These are phyloP conservation scores for Peniophora sp. DNA, from an alignment of 1,284 basidiomycete species.

Conservation along the genomic window DNA sequence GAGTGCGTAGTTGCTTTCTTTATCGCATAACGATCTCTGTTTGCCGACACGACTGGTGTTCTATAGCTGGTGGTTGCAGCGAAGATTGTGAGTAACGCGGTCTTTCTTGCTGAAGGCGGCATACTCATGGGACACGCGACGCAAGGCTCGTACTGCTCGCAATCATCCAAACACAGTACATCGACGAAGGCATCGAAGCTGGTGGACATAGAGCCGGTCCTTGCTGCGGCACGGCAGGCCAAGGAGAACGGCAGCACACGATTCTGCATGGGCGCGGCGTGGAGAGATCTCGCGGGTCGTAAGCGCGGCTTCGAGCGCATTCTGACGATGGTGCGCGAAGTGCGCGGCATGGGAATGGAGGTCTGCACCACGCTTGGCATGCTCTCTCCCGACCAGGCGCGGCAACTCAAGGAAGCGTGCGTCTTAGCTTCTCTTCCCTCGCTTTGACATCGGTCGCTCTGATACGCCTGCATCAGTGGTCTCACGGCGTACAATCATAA, in stretches of 20 bases:
- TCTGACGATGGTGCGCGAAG: conserved; percentile 85
- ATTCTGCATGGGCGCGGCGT: conserved; percentile 99
- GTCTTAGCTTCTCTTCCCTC: conserved; percentile 17
- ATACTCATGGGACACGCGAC: conserved; percentile 3
- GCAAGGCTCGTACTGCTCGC: conserved; percentile 92
- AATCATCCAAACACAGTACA: conserved; percentile 89
- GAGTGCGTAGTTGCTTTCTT: conserved; percentile 47
- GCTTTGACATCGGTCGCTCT: conserved; percentile 4
- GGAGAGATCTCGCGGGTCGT: conserved; percentile 90
- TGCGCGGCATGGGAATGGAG: conserved; percentile 90
- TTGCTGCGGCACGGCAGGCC: conserved; percentile 86
- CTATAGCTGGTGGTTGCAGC: conserved; percentile 82
- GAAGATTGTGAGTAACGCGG: conserved; percentile 75
- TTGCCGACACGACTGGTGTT: conserved; percentile 1
- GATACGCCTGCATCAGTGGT: conserved; percentile 41
- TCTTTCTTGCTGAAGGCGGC: not conserved
- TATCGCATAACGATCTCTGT: not conserved
- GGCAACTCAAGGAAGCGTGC: conserved; percentile 86
- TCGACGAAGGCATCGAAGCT: conserved; percentile 84
- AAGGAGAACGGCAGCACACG: conserved; percentile 95
- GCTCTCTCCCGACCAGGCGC: conserved; percentile 92
- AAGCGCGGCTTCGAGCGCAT: conserved; percentile 95
- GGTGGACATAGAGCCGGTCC: conserved; percentile 87
- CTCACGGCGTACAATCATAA: conserved; percentile 99
- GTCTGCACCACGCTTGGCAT: conserved; percentile 98